Base-by-base conservation (phyloP, 192 early-diverging fungal genomes). In the Funneliformis geosporum region DNA sequence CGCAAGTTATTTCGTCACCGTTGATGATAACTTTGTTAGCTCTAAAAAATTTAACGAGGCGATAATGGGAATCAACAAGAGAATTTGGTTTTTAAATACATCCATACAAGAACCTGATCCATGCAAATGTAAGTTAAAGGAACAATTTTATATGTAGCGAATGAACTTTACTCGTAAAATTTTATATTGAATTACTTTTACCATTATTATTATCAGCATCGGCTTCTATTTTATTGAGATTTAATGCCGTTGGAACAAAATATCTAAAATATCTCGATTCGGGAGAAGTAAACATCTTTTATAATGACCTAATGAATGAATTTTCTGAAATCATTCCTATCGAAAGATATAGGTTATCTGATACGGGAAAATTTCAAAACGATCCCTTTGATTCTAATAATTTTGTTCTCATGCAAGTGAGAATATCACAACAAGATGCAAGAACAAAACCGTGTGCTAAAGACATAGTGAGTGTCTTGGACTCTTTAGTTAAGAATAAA, bases 401-500 rank as follows among this genome's bases (percentile, higher is more conserved):
- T 6, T 55, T 55, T 55, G 21, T 16, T 55, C 14, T 55, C 16
- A 21, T 55, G 21, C 50, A 55, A 55, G 4, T 55, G 16, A 18
- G 21, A 55, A 55, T 55, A 55, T 55, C 16, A 21, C 50, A 55
- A 21, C 50, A 14, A 21, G 21, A 14, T 55, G 21, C 18, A 55
- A 21, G 1, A 7, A 55, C 50, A 55, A 55, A 55, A 55, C 50
- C 50, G 16, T 55, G 50, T 55, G 14, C 16, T 6, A 18, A 21
- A 55, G 50, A 55, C 1, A 6, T 55, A 21, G 21, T 55, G 7
- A 18, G 4, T 7, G n/a, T 12, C 21, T 40, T 68, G 8, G 66
- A 68, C 28, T 28, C 27, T 68, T 68, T 68, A 68, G 28, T 68
- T 68, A n/a, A 18, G 21, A 68, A 68, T 68, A 68, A 68, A 68